Conservation (phyloP, 257 asterid genomes). For the Verbascum thapsus region DNA sequence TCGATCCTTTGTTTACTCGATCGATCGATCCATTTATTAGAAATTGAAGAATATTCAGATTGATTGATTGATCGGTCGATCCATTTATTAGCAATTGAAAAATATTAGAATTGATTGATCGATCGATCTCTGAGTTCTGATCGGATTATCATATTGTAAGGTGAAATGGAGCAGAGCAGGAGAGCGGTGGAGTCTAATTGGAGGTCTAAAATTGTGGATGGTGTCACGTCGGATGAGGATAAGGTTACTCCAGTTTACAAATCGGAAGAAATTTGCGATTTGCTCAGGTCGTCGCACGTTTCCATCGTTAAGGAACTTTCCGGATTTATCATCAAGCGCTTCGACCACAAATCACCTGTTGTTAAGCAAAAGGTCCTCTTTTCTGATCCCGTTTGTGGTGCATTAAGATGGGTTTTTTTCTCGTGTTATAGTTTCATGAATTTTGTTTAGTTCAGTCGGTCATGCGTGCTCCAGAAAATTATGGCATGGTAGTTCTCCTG, state of each 20-base stretch:
- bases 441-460: neutral
- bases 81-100: no score
- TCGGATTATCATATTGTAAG: neutral
- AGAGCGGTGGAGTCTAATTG: slow-evolving; percentile 98
- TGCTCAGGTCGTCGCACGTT: slow-evolving; percentile 77
- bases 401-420: neutral
- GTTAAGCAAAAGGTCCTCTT: slow-evolving; percentile 76
- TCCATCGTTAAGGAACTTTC: slow-evolving; percentile 85
- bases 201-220: slow-evolving; percentile 87
- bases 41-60: slow-evolving; percentile 4
- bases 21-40: slow-evolving; percentile 21
- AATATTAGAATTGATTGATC: no score
- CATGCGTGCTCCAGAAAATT: neutral
- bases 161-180: slow-evolving; percentile 91
- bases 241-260: slow-evolving; percentile 96
- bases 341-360: slow-evolving; percentile 87
- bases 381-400: neutral
- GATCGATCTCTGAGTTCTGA: slow-evolving; percentile 33
- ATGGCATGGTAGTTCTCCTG: neutral
- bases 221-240: slow-evolving; percentile 90
- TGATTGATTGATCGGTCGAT: slow-evolving; percentile 22
- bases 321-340: slow-evolving; percentile 88
- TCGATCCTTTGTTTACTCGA: neutral
- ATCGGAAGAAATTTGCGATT: slow-evolving; percentile 88
- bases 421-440: neutral